Percentiles rank a stretch among this genome's conserved stretches.
These are phyloP conservation scores for Craterostigma plantagineum DNA, from an alignment of 257 asterid species.

Conservation along the genomic window DNA sequence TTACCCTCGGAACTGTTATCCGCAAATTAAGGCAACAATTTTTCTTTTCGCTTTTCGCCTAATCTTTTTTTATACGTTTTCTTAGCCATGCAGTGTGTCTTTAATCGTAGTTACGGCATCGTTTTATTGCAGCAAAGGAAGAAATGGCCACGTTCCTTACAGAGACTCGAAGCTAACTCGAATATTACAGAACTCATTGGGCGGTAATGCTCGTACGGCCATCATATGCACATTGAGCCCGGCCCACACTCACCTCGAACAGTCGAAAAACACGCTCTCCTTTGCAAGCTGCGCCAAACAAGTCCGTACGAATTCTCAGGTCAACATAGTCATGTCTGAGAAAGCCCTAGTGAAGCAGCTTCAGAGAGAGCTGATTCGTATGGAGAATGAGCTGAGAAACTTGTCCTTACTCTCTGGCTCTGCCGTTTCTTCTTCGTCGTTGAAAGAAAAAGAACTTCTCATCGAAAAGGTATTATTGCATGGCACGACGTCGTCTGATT, in stretches of 20 bases:
- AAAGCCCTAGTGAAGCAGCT: conserved; percentile 79
- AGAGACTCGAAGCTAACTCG: conserved; percentile 93
- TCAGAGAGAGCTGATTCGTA: conserved; percentile 57
- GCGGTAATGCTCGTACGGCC: conserved; percentile 89
- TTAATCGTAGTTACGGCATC: not conserved
- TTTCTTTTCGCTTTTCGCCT: not conserved
- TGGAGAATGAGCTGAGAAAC: conserved; percentile 52
- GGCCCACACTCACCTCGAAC: conserved; percentile 74
- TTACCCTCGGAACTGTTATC: conserved; percentile 84
- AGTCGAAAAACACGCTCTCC: conserved; percentile 77
- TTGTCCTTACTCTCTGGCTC: conserved; percentile 27
- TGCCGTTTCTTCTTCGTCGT: conserved; percentile 24
- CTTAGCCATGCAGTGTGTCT: not conserved
- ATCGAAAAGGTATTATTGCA: conserved; percentile 86
- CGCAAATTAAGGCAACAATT: conserved; percentile 58
- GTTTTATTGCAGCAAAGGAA: conserved; percentile 52
- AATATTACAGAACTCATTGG: conserved; percentile 65
- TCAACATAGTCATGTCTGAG: conserved; percentile 78
- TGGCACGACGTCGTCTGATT: too few species aligned
- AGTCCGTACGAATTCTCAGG: conserved; percentile 64
- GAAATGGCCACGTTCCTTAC: conserved; percentile 73
- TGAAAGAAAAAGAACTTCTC: conserved; percentile 53
- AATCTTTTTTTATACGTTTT: not conserved
- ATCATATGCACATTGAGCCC: conserved; percentile 96
- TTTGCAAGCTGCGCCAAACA: conserved; percentile 97